These are phyloP conservation scores for Pancytospora epiphaga DNA, from an alignment of 371 early-diverging fungal genomes.

Conservation along the genomic window DNA sequence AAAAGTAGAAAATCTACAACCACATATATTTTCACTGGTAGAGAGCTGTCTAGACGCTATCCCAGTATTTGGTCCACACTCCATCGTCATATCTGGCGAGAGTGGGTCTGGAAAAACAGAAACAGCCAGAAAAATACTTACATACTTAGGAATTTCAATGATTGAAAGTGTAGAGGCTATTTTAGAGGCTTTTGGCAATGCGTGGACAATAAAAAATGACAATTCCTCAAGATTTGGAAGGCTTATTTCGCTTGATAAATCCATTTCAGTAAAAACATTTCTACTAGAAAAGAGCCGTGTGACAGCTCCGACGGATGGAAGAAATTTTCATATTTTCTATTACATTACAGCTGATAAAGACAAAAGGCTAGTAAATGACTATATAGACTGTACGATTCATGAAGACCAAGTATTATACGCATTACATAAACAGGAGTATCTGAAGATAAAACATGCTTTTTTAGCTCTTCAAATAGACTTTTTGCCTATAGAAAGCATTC, in stretches of 20 bases:
- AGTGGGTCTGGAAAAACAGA: constrained; percentile 60
- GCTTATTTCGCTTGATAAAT: constrained; percentile 71
- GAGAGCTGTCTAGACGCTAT: constrained; percentile 37
- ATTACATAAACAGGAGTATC: constrained; percentile 64
- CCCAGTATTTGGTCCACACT: constrained; percentile 27
- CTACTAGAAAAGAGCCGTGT: constrained; percentile 72
- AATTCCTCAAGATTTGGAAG: constrained; percentile 70
- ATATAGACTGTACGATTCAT: constrained; percentile 31
- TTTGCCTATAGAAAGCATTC: constrained; percentile 65
- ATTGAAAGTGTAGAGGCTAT: constrained; percentile 53
- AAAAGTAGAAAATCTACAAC: constrained; percentile 18
- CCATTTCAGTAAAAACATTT: constrained; percentile 71
- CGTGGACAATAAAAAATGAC: constrained; percentile 64
- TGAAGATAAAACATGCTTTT: constrained; percentile 43
- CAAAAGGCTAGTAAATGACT: constrained; percentile 28
- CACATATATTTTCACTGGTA: constrained; percentile 51
- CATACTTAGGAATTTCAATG: constrained; percentile 43
- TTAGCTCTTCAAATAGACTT: constrained; percentile 68
- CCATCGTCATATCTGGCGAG: constrained; percentile 59
- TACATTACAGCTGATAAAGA: constrained; percentile 26
- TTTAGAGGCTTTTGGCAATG: constrained; percentile 69
- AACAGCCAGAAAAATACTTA: constrained; percentile 52
- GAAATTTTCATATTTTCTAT: constrained; percentile 78
- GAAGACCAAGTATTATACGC: constrained; percentile 46
- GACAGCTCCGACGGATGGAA: constrained; percentile 62